Conservation (phyloP, 106 monocot genomes). For the Gastrodia elata region DNA sequence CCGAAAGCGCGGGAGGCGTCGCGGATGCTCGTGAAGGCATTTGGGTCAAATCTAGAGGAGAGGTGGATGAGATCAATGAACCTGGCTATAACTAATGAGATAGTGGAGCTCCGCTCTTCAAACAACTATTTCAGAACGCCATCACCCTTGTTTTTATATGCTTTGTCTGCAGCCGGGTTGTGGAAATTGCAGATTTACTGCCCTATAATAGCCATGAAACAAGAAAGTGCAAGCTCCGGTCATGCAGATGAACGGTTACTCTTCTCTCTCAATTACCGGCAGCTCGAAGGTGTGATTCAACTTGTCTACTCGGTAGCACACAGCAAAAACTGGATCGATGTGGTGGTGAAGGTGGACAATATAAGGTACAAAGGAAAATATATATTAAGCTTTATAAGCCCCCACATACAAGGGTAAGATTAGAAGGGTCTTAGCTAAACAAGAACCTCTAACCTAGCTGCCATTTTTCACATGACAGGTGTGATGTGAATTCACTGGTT, state of each 20-base stretch:
- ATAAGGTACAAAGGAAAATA: slow-evolving; percentile 34
- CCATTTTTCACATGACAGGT: slow-evolving; percentile 20
- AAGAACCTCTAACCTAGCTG: not conserved
- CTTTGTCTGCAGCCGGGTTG: slow-evolving; percentile 38
- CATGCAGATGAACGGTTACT: slow-evolving; percentile 53
- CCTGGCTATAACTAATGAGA: slow-evolving; percentile 62
- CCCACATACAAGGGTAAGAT: not conserved
- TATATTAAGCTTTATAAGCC: not conserved
- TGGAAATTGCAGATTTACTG: slow-evolving; percentile 84
- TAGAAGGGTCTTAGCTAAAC: too few relatives aligned
- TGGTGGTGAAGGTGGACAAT: slow-evolving; percentile 58
- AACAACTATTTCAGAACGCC: slow-evolving; percentile 25
- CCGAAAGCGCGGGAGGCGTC: slow-evolving; percentile 28
- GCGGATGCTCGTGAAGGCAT: slow-evolving; percentile 26
- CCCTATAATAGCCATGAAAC: slow-evolving; percentile 50
- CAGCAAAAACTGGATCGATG: slow-evolving; percentile 43
- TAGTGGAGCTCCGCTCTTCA: slow-evolving; percentile 34
- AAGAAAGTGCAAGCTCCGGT: slow-evolving; percentile 21
- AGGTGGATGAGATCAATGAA: slow-evolving; percentile 66
- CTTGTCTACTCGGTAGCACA: slow-evolving; percentile 42
- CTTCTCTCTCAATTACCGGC: slow-evolving; percentile 70
- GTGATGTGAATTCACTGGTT: slow-evolving; percentile 37
- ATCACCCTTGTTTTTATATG: slow-evolving; percentile 59
- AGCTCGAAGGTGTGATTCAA: slow-evolving; percentile 77
- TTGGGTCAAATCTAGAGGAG: slow-evolving; percentile 70